Evolutionary conservation across 2,329 filamentous ascomycete species (phyloP).

Genomic region (Penicillium sp.): DNA sequence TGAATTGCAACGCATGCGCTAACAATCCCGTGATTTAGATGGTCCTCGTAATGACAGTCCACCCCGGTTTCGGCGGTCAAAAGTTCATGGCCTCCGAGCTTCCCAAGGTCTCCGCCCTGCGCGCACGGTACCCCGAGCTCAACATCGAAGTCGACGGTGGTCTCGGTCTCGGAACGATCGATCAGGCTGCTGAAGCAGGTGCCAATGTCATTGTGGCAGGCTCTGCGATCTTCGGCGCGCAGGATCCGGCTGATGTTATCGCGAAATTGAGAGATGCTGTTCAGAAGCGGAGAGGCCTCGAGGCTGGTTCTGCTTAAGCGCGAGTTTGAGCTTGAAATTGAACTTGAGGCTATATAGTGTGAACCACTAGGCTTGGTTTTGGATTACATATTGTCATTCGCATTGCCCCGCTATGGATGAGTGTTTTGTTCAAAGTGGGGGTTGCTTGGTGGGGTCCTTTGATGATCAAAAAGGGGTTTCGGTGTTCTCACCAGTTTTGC

Average conservation of each 20-base stretch:
- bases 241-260: conserved; percentile 86
- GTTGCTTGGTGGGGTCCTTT: background rate
- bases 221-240: conserved; percentile 90
- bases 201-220: conserved; percentile 98
- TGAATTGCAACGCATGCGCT: background rate
- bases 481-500: conserved; percentile 11
- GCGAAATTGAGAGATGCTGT: conserved; percentile 76
- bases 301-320: background rate
- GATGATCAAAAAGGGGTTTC: conserved; percentile 16
- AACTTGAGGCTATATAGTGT: background rate
- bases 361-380: too few species aligned
- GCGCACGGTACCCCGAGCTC: conserved; percentile 80
- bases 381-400: background rate
- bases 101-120: conserved; percentile 84
- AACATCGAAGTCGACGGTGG: conserved; percentile 98
- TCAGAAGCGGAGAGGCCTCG: conserved; percentile 54
- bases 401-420: background rate
- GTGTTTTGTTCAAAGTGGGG: background rate
- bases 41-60: conserved; percentile 97
- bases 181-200: conserved; percentile 89
- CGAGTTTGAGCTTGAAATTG: background rate
- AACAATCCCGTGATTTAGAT: conserved; percentile 60
- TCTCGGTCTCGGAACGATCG: conserved; percentile 82
- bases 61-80: conserved; percentile 95
- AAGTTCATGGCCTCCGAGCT: conserved; percentile 98